A percentile compares a stretch with the other conserved stretches of the same genome.
These are phyloP conservation scores for Salvia sclarea DNA, from an alignment of 305 asterid genomes.

Conservation along the genomic window DNA sequence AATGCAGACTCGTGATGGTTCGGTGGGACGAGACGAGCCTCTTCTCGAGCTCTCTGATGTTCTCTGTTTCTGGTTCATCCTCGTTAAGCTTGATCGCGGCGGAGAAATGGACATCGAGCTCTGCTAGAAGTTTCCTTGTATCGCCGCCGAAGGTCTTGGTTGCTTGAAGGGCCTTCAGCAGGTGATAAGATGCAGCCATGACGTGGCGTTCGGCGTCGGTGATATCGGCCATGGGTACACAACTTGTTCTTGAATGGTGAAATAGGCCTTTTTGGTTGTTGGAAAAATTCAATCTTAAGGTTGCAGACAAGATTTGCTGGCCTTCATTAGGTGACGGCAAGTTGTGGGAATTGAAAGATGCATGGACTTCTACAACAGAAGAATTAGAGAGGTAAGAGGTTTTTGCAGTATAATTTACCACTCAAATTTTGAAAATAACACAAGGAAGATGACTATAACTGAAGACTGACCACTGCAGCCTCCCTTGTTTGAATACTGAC, in stretches of 20 bases:
- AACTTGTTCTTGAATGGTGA: not conserved
- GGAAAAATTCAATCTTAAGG: conserved; percentile 13
- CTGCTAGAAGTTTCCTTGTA: conserved; percentile 37
- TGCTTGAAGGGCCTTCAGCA: conserved; percentile 54
- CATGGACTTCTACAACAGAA: conserved; percentile 6
- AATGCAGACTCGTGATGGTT: conserved; percentile 45
- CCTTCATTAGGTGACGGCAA: too few species aligned
- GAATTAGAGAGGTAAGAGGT: not conserved
- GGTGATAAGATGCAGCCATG: conserved; percentile 62
- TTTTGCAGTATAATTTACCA: not conserved
- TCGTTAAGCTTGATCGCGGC: conserved; percentile 34
- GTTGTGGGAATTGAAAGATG: not conserved
- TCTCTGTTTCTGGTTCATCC: conserved; percentile 34
- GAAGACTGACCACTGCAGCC: conserved; percentile 32
- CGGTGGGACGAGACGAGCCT: conserved; percentile 44
- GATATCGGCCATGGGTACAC: not conserved
- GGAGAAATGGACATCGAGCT: conserved; percentile 50
- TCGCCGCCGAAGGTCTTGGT: conserved; percentile 38
- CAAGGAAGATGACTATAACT: conserved; percentile 18
- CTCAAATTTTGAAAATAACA: conserved; percentile 8
- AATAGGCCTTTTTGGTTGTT: too few species aligned
- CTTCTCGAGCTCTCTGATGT: conserved; percentile 37
- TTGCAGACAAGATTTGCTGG: not conserved
- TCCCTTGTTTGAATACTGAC: conserved; percentile 32
- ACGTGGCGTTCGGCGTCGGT: conserved; percentile 50